Evolutionary conservation across 208 protist genomes (phyloP).

Genomic region (Leishmania gerbilli): DNA sequence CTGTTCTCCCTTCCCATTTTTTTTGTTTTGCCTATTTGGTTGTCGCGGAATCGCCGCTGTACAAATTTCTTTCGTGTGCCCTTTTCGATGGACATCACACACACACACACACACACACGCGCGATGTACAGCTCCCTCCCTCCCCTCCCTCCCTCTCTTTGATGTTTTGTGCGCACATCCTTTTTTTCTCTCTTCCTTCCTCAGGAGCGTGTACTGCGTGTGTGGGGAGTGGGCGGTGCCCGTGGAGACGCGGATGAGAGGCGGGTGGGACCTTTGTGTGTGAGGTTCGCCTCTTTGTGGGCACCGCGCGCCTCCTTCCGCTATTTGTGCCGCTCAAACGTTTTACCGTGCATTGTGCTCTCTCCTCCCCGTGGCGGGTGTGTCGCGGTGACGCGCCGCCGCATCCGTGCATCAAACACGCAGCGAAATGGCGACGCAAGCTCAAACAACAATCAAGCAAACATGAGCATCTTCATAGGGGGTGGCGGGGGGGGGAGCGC

Average conservation of each 20-base stretch:
- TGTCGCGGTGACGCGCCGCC: no score
- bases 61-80: neutral
- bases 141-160: neutral
- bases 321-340: neutral
- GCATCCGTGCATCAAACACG: neutral
- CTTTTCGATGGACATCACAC: neutral
- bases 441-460: neutral
- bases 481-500: no score
- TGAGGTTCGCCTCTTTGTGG: neutral
- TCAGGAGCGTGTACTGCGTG: neutral
- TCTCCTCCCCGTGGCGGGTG: neutral
- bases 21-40: no score
- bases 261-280: no score
- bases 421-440: neutral
- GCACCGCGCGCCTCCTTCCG: neutral
- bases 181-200: neutral
- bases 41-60: neutral
- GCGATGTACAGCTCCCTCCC: constrained; percentile 4
- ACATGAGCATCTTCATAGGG: neutral
- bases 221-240: neutral
- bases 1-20: neutral
- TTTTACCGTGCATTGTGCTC: neutral
- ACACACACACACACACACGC: neutral
- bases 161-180: neutral
- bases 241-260: neutral